phyloP scores from a whole-genome alignment of 192 early-diverging fungal species.

The Coemansia sp. region DNA sequence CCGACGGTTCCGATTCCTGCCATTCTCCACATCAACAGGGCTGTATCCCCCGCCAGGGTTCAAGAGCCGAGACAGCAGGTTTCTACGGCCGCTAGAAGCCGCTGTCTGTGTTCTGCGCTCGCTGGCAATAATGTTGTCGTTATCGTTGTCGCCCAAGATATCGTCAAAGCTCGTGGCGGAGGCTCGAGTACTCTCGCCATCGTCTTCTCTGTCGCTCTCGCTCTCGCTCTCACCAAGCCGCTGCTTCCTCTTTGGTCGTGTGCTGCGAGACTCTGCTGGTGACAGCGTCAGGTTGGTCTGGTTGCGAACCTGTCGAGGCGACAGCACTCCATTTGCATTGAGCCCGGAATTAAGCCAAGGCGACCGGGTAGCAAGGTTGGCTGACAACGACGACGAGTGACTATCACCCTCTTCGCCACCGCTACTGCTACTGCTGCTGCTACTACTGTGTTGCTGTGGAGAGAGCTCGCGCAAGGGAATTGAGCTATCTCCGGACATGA shows the following conservation, averaged over 20 bases:
- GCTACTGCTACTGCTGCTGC: not conserved
- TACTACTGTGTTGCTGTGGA: not conserved
- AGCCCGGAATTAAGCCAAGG: not conserved
- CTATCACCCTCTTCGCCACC: not conserved
- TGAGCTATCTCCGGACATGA: conserved; percentile 6
- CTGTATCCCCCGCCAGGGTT: not conserved
- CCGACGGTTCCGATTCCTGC: not conserved
- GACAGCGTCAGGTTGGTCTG: not conserved
- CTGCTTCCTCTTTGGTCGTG: not conserved
- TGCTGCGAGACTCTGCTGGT: not conserved
- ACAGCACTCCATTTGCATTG: not conserved
- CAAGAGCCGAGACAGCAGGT: not conserved
- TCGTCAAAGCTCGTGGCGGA: conserved; percentile 16
- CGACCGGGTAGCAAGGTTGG: not conserved
- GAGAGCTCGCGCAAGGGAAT: conserved; percentile 15
- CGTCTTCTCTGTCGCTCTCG: not conserved
- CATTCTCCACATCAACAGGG: not conserved
- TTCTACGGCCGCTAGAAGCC: not conserved
- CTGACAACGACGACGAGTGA: not conserved
- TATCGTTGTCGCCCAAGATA: conserved; percentile 9
- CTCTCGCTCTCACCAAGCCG: not conserved
- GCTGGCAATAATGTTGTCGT: not conserved
- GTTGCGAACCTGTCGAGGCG: conserved; percentile 7
- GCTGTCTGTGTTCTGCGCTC: conserved; percentile 5
- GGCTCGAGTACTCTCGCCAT: not conserved